Conservation (phyloP, 805 yeast species). For the Candida nanaspora region DNA sequence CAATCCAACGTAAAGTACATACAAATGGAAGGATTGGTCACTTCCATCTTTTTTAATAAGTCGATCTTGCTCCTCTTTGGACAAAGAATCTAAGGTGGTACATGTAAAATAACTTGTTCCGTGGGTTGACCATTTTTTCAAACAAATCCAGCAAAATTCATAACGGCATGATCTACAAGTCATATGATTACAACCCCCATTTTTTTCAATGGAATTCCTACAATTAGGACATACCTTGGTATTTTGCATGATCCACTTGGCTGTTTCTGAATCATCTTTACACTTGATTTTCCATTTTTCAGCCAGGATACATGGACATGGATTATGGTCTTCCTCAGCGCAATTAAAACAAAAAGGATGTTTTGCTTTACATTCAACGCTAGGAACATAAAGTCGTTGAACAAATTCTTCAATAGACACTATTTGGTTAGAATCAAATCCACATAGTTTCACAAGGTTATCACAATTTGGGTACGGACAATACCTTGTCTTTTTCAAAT, state of each 20-base stretch:
- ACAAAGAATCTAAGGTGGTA: too few species aligned
- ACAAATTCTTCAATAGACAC: conserved; percentile 19
- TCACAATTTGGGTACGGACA: conserved; percentile 85
- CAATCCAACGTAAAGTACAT: conserved; percentile 67
- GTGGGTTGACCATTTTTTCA: conserved; percentile 69
- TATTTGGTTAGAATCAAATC: conserved; percentile 24
- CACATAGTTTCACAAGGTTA: conserved; percentile 36
- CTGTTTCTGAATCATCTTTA: conserved; percentile 80
- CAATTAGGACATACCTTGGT: conserved; percentile 88
- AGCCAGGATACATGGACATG: conserved; percentile 72
- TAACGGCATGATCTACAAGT: conserved; percentile 67
- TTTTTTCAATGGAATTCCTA: conserved; percentile 72
- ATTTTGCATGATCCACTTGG: conserved; percentile 78
- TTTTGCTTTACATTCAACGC: conserved; percentile 57
- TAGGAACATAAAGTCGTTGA: conserved; percentile 38
- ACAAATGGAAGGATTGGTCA: too few species aligned
- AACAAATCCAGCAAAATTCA: conserved; percentile 94
- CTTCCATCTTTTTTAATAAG: too few species aligned
- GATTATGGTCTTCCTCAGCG: conserved; percentile 68
- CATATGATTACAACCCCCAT: conserved; percentile 98
- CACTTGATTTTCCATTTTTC: conserved; percentile 72
- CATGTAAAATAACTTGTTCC: conserved; percentile 61
- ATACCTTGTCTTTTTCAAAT: conserved; percentile 47
- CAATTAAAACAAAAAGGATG: conserved; percentile 81
- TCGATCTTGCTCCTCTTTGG: too few species aligned